Conservation (phyloP, 768 basidiomycete species). For the Harrya chromipes region DNA sequence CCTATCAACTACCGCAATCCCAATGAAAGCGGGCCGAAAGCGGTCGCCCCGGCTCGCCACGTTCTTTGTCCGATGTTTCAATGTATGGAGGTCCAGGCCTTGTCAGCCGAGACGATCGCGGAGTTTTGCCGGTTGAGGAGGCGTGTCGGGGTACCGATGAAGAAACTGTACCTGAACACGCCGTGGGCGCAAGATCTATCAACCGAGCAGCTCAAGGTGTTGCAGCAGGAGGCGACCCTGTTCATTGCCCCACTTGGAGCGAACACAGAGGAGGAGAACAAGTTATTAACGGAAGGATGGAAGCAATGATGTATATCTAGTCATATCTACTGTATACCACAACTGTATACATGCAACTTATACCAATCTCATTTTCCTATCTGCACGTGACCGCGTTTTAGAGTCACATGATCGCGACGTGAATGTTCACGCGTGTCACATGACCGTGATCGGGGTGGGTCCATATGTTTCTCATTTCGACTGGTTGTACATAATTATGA, state of each 20-base stretch:
- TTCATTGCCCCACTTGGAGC: slow-evolving; percentile 33
- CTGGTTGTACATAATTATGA: slow-evolving; percentile 1
- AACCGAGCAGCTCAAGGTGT: slow-evolving; percentile 20
- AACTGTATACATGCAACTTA: no score
- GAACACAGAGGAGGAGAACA: slow-evolving; percentile 47
- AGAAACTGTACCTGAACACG: slow-evolving; percentile 46
- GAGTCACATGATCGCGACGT: slow-evolving; percentile 28
- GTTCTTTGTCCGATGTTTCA: slow-evolving; percentile 45
- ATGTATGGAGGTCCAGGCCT: slow-evolving; percentile 45
- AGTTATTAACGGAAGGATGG: slow-evolving; percentile 25
- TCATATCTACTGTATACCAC: background rate
- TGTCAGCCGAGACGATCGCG: slow-evolving; percentile 32
- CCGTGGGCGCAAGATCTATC: slow-evolving; percentile 26
- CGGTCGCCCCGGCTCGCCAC: slow-evolving; percentile 6
- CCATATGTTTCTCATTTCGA: slow-evolving; percentile 10
- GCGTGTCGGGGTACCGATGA: slow-evolving; percentile 42
- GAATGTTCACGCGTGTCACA: slow-evolving; percentile 15
- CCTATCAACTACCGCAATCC: slow-evolving; percentile 24
- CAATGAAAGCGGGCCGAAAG: slow-evolving; percentile 5
- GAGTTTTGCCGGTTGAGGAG: slow-evolving; percentile 38
- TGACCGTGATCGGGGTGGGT: slow-evolving; percentile 20
- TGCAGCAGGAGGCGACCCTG: slow-evolving; percentile 28
- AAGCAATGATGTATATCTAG: slow-evolving; percentile 8
- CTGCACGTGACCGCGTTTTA: slow-evolving; percentile 16
- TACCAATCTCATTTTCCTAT: no score